Conservation (phyloP, 768 basidiomycete genomes). For the Guyanaporus albipodus region DNA sequence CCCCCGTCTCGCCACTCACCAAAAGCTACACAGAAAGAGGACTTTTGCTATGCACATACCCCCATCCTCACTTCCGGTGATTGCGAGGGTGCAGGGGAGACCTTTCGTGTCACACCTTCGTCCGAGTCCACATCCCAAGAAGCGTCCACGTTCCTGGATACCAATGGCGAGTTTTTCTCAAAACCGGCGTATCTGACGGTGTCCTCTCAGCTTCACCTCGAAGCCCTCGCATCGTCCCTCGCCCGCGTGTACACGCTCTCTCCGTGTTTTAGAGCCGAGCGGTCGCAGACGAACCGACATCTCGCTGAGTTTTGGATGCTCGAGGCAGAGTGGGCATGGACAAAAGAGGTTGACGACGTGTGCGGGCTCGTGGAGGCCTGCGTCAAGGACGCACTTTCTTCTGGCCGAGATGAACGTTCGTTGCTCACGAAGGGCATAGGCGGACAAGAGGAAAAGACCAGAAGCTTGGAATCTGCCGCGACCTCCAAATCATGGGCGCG, state of each 20-base stretch:
- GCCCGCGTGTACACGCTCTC: slow-evolving; percentile 88
- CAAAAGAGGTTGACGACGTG: slow-evolving; percentile 42
- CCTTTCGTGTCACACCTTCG: slow-evolving; percentile 64
- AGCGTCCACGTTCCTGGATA: neutral
- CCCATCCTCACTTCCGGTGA: slow-evolving; percentile 90
- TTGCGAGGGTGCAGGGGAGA: slow-evolving; percentile 95
- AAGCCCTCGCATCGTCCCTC: slow-evolving; percentile 74
- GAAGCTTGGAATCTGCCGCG: slow-evolving; percentile 37
- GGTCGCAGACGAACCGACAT: slow-evolving; percentile 83
- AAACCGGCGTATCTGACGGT: slow-evolving; percentile 84
- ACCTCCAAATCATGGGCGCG: slow-evolving; percentile 52
- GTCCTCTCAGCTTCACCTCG: slow-evolving; percentile 93
- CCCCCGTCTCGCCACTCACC: slow-evolving; percentile 14
- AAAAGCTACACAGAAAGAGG: slow-evolving; percentile 51
- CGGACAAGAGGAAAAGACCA: slow-evolving; percentile 33
- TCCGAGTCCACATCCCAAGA: slow-evolving; percentile 12
- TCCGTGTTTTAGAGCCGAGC: slow-evolving; percentile 93
- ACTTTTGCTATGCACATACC: slow-evolving; percentile 75
- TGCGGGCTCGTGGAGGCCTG: slow-evolving; percentile 55
- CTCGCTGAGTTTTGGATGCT: slow-evolving; percentile 99
- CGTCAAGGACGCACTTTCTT: slow-evolving; percentile 40
- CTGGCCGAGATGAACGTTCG: slow-evolving; percentile 31
- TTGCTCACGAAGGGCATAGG: slow-evolving; percentile 32
- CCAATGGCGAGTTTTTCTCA: slow-evolving; percentile 60
- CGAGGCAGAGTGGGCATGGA: slow-evolving; percentile 87